Conservation (phyloP, 768 basidiomycete genomes). For the Tulasnella sp. region DNA sequence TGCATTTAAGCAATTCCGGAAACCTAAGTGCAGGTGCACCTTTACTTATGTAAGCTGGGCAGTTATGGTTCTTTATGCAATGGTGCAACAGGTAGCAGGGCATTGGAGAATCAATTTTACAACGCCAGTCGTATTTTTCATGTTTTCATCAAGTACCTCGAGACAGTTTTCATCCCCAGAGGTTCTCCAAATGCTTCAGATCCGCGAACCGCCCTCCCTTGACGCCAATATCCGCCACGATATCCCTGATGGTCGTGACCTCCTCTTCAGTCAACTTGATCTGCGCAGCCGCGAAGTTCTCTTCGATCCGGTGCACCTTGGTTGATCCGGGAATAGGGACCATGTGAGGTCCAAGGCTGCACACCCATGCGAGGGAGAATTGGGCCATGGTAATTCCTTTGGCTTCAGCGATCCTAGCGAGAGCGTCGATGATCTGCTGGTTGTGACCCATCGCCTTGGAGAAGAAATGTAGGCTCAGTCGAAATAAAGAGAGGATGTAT, state of each 20-base stretch:
- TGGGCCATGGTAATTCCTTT: conserved; percentile 32
- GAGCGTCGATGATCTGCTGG: conserved; percentile 30
- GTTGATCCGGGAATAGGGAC: conserved; percentile 24
- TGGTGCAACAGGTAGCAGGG: no score
- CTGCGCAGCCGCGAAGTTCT: conserved; percentile 35
- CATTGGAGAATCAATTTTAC: no score
- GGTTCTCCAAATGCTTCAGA: not conserved
- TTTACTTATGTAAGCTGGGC: no score
- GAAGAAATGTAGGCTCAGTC: not conserved
- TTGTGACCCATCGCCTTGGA: conserved; percentile 30
- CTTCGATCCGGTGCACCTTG: conserved; percentile 32
- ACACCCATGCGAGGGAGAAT: conserved; percentile 31
- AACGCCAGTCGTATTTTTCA: no score
- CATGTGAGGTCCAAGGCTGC: conserved; percentile 20
- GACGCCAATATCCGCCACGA: conserved; percentile 27
- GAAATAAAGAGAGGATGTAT: not conserved
- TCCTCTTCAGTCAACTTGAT: conserved; percentile 34
- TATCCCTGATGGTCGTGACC: conserved; percentile 29
- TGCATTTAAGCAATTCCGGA: no score
- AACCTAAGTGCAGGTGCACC: no score
- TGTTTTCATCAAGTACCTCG: no score
- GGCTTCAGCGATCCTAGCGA: conserved; percentile 30
- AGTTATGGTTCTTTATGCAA: no score
- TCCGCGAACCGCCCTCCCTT: conserved; percentile 31
- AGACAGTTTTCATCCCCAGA: conserved; percentile 10